Base-by-base conservation (phyloP, 148 eudicot species). In the Rhododendron kiyosumense region DNA sequence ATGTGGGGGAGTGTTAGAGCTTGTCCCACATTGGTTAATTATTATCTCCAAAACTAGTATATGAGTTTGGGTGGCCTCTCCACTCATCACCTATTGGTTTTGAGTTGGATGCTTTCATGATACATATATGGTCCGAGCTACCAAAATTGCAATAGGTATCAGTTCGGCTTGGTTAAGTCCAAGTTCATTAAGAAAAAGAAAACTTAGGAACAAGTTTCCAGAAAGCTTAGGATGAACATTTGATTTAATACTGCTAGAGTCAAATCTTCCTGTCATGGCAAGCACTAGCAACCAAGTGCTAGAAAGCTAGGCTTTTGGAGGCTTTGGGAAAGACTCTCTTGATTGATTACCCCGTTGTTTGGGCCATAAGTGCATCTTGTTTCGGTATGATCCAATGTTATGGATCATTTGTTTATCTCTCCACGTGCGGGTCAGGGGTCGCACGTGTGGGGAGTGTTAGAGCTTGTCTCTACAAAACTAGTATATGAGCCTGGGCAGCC, bases 261-360 rank as follows among this genome's bases (percentile, higher is more conserved):
- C 30, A 26, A 83, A 93, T 93, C 95, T 90, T 90, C 81, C 86
- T 91, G 43, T 88, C 94, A 65, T 89, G 88, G 30, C 95, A 94
- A 82, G 90, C 93, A 92, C 87, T 85, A 82, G 94, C 95, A 76
- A 93, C 83, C 9, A 87, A 73, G 63, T 75, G 88, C 9, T 3
- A 54, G 61, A 54, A 54, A 54, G 61, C 22, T 54, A 17, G 22
- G 61, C 61, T 54, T 54, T 54, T 0, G 7, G 61, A 54, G 61
- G 22, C 14, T 17, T 54, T 34, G 6, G 54, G 3, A 46, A 6
- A 24, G 43, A 84, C 22, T 54, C 54, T 51, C 54, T 11, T 13
- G 54, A 54, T 54, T 54, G 22, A 54, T 54, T 54, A 20, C 22
- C 61, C 24, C 22, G 61, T 54, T 17, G 20, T 18, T 51, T 18